These are phyloP conservation scores for Stropharia rugosoannulata DNA, from an alignment of 768 basidiomycete genomes.

Conservation along the genomic window DNA sequence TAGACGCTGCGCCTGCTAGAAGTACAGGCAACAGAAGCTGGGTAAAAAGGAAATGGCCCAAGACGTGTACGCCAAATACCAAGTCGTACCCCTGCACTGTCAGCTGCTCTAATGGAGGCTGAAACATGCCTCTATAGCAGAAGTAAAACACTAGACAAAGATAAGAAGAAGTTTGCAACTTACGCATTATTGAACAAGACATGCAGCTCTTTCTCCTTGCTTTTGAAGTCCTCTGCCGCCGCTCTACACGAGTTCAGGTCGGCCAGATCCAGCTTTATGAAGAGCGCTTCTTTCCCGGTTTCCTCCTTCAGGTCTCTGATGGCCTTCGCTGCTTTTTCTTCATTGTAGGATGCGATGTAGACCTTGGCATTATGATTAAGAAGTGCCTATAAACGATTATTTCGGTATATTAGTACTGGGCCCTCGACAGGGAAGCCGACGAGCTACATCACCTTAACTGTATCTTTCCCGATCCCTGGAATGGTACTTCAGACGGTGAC, in stretches of 20 bases:
- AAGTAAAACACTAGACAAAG: neutral
- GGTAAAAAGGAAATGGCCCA: conserved; percentile 64
- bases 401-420: neutral
- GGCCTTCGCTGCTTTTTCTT: conserved; percentile 43
- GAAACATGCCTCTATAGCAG: conserved; percentile 29
- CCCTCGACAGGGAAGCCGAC: neutral
- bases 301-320: conserved; percentile 50
- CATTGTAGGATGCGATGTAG: conserved; percentile 54
- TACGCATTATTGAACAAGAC: conserved; percentile 51
- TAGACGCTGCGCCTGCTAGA: conserved; percentile 28
- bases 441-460: conserved; percentile 39
- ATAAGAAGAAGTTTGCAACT: conserved; percentile 4
- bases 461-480: conserved; percentile 58
- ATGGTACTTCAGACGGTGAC: neutral
- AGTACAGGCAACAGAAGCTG: conserved; percentile 40
- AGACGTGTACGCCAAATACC: conserved; percentile 54
- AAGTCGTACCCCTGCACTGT: conserved; percentile 56
- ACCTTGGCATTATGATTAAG: conserved; percentile 63
- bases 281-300: conserved; percentile 45
- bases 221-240: conserved; percentile 40
- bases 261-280: conserved; percentile 43
- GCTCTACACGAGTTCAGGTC: conserved; percentile 38
- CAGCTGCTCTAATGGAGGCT: conserved; percentile 37
- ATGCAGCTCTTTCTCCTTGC: conserved; percentile 42
- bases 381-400: conserved; percentile 36